Percentiles rank a stretch among this genome's conserved stretches.
Evolutionary conservation across 2,329 filamentous ascomycete genomes (phyloP).

Genomic region (Emergomyces orientalis): DNA sequence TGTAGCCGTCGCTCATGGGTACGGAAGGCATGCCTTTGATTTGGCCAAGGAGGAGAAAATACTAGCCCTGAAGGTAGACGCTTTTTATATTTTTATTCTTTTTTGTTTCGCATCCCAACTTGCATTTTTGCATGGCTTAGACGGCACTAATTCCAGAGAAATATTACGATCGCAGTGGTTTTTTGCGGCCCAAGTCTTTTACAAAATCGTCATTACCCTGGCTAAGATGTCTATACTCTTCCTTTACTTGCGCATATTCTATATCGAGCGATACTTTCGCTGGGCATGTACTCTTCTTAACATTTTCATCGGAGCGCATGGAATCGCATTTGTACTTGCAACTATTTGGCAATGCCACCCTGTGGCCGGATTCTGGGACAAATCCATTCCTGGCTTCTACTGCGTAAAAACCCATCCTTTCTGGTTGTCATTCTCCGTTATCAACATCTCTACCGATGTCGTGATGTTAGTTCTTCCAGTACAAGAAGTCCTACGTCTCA

Average conservation of each 20-base stretch:
- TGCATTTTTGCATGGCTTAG: neutral
- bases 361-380: slow-evolving; percentile 19
- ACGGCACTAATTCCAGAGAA: neutral
- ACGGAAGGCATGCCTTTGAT: slow-evolving; percentile 21
- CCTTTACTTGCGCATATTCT: slow-evolving; percentile 48
- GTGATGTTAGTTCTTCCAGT: slow-evolving; percentile 20
- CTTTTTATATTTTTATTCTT: neutral
- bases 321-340: slow-evolving; percentile 17
- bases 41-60: slow-evolving; percentile 18
- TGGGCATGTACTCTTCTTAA: slow-evolving; percentile 31
- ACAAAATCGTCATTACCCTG: slow-evolving; percentile 47
- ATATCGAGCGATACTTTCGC: slow-evolving; percentile 36
- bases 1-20: slow-evolving; percentile 25
- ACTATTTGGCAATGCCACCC: slow-evolving; percentile 21
- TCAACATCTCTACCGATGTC: slow-evolving; percentile 23
- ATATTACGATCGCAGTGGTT: slow-evolving; percentile 35
- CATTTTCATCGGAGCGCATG: slow-evolving; percentile 14
- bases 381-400: slow-evolving; percentile 16
- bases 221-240: slow-evolving; percentile 47
- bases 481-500: slow-evolving; percentile 16
- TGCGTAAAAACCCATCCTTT: slow-evolving; percentile 17
- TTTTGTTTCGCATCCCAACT: neutral
- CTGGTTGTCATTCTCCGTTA: slow-evolving; percentile 19
- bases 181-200: slow-evolving; percentile 46
- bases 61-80: slow-evolving; percentile 22